phyloP scores from a whole-genome alignment of 306 rosid species.

The Malus sieversii region DNA sequence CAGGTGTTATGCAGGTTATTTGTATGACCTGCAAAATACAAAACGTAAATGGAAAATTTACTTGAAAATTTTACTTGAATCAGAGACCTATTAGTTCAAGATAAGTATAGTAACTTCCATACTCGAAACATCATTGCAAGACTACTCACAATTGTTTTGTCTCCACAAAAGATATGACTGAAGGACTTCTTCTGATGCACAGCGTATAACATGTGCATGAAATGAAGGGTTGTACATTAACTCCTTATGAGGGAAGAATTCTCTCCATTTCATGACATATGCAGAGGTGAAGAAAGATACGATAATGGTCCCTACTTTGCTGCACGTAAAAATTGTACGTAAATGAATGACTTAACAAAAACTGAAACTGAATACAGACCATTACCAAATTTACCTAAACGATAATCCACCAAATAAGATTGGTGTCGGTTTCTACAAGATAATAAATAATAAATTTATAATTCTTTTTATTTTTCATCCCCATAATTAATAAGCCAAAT shows the following conservation, averaged over 20 bases:
- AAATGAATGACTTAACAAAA: not conserved
- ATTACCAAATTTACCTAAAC: not conserved
- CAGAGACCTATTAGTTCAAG: not conserved
- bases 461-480: too few species aligned
- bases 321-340: conserved; percentile 15
- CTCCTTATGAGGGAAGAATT: conserved; percentile 47
- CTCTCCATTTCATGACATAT: conserved; percentile 54
- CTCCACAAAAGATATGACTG: conserved; percentile 80
- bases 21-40: conserved; percentile 38
- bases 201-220: conserved; percentile 45
- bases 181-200: conserved; percentile 63
- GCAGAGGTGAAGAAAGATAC: conserved; percentile 63
- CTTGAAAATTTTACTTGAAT: not conserved
- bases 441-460: too few species aligned
- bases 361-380: not conserved
- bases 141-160: conserved; percentile 55
- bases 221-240: conserved; percentile 51
- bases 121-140: not conserved
- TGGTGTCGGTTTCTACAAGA: too few species aligned
- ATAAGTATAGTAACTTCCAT: not conserved
- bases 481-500: too few species aligned
- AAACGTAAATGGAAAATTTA: not conserved
- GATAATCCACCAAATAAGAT: too few species aligned
- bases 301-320: conserved; percentile 64
- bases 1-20: conserved; percentile 54